Percentiles rank a stretch among this genome's conserved stretches.
phyloP scores from a whole-genome alignment of 2,329 filamentous ascomycete genomes.

The Parafenestella ontariensis region DNA sequence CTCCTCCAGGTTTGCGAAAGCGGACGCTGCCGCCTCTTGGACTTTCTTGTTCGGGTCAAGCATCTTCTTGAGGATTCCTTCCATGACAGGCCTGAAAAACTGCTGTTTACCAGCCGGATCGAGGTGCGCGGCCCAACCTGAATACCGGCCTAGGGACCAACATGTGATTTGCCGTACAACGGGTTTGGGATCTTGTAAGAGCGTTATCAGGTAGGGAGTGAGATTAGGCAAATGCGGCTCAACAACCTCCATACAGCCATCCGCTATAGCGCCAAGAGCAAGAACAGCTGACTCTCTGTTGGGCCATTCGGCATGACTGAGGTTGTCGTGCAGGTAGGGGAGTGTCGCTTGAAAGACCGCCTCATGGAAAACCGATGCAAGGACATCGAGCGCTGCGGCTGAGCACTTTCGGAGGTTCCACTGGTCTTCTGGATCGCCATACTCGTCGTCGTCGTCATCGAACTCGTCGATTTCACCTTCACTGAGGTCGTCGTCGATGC shows the following conservation, averaged over 20 bases:
- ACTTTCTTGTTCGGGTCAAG: slow-evolving; percentile 97
- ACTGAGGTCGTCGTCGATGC: slow-evolving; percentile 74
- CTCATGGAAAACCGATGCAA: slow-evolving; percentile 87
- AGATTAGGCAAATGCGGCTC: slow-evolving; percentile 89
- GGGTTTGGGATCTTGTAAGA: slow-evolving; percentile 84
- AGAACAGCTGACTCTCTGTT: slow-evolving; percentile 93
- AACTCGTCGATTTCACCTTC: slow-evolving; percentile 84
- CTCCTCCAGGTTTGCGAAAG: slow-evolving; percentile 95
- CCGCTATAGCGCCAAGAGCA: slow-evolving; percentile 90
- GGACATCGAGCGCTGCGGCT: slow-evolving; percentile 90
- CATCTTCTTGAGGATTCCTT: slow-evolving; percentile 93
- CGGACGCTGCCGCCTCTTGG: slow-evolving; percentile 93
- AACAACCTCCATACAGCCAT: slow-evolving; percentile 90
- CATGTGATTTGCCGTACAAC: slow-evolving; percentile 97
- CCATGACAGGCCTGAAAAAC: slow-evolving; percentile 96
- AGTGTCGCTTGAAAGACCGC: slow-evolving; percentile 90
- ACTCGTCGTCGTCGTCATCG: slow-evolving; percentile 74
- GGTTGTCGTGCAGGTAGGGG: slow-evolving; percentile 88
- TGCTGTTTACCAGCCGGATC: slow-evolving; percentile 71
- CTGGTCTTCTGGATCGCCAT: slow-evolving; percentile 80
- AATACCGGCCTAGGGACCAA: slow-evolving; percentile 95
- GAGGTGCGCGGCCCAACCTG: slow-evolving; percentile 85
- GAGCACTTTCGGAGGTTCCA: slow-evolving; percentile 99
- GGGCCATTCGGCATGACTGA: slow-evolving; percentile 88
- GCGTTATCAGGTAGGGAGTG: slow-evolving; percentile 85